These are phyloP conservation scores for Podospora pseudoanserina DNA, from an alignment of 495 filamentous ascomycete genomes.

Conservation along the genomic window DNA sequence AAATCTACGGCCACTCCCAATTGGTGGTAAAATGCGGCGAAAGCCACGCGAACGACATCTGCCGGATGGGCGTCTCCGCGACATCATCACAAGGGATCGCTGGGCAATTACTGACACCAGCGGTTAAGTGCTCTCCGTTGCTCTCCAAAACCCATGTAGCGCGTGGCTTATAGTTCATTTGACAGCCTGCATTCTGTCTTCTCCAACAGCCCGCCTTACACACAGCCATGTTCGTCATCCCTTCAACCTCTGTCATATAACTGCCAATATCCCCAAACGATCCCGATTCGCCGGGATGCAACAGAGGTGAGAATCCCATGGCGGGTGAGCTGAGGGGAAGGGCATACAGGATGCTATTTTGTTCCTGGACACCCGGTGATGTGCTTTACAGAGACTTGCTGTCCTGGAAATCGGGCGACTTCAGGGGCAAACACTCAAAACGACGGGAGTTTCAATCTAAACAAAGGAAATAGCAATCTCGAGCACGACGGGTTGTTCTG, in stretches of 20 bases:
- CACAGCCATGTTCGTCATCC: not conserved
- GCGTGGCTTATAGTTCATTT: slow-evolving; percentile 4
- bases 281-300: slow-evolving; percentile 6
- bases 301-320: not conserved
- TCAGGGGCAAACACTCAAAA: not conserved
- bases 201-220: not conserved
- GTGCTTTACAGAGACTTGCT: not conserved
- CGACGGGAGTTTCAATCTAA: not conserved
- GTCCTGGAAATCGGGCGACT: not conserved
- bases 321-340: slow-evolving; percentile 3
- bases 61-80: slow-evolving; percentile 1
- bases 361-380: not conserved
- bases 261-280: slow-evolving; percentile 1
- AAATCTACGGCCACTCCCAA: not conserved
- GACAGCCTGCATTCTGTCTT: not conserved
- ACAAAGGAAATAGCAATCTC: not conserved
- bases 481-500: not conserved
- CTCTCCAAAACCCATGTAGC: not conserved
- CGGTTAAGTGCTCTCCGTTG: slow-evolving; percentile 7
- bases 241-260: not conserved
- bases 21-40: slow-evolving; percentile 12
- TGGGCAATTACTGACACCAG: slow-evolving; percentile 6
- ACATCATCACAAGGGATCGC: slow-evolving; percentile 2
- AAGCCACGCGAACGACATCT: slow-evolving; percentile 9
- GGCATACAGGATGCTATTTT: not conserved